Percentiles rank a stretch among this genome's conserved stretches.
Evolutionary conservation across 805 yeast genomes (phyloP).

Genomic region (Maudiozyma serrabonitensis): DNA sequence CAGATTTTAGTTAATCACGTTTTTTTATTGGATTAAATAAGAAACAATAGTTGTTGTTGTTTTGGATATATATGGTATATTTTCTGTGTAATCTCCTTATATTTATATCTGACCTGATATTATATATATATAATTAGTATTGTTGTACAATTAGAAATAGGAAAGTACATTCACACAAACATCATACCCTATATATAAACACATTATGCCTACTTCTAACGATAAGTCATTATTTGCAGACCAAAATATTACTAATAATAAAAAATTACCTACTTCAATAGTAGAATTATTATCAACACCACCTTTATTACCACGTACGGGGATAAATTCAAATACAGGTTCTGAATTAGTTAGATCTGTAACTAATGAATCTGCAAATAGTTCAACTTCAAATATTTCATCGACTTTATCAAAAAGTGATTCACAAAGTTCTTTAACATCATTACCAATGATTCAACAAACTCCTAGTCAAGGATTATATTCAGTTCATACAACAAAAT

Average conservation of each 20-base stretch:
- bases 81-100: neutral
- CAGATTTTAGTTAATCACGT: no score
- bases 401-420: neutral
- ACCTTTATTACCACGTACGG: constrained; percentile 42
- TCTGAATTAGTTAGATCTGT: neutral
- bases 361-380: constrained; percentile 7
- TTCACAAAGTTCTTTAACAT: neutral
- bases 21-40: no score
- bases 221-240: constrained; percentile 5
- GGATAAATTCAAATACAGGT: neutral
- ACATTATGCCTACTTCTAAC: constrained; percentile 6
- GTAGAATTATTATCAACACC: constrained; percentile 71
- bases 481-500: constrained; percentile 33
- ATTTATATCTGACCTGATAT: no score
- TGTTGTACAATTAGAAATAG: no score
- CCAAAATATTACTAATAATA: neutral
- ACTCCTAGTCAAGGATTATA: constrained; percentile 22
- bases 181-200: neutral
- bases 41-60: no score
- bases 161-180: neutral
- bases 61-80: no score
- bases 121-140: no score
- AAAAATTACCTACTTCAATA: constrained; percentile 49
- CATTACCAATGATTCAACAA: neutral
- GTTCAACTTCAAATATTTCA: constrained; percentile 7